Base-by-base conservation (phyloP, 108 stramenopile species). In the Aurantiochytrium sp. region DNA sequence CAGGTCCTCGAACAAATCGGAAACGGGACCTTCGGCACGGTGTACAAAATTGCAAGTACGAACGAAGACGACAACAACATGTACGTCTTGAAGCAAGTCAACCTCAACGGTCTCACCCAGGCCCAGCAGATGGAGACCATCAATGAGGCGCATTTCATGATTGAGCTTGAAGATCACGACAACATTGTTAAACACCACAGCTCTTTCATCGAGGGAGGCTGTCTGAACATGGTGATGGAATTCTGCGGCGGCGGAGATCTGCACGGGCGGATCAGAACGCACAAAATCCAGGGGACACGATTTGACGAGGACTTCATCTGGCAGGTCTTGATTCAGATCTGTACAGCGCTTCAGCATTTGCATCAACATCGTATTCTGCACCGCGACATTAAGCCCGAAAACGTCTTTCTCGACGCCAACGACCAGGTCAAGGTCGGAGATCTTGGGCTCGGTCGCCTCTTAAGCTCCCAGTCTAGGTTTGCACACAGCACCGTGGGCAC, bases 341-440 rank as follows among this genome's bases (percentile, higher is more conserved):
- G 76, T 49, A 19, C 23, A 51, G 76, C 76, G 21, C 76, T 83
- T 18, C 45, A 83, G 49, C 76, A 83, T 45, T 21, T 83, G 58
- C 76, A 88, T 28, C 18, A 47, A 12, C 88, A 72, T 29, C 58
- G 64, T 8, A 60, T 88, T 8, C 69, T 88, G 3, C 88, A 88
- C 69, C 60, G 88, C 19, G 88, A 88, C 69, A 60, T 88, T 16
- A 88, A 88, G 23, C 88, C 88, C n/a, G 88, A 60, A 71, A 88
- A 88, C 5, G 64, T 88, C 21, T 71, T 88, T 44, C 60, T 88
- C 10, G 88, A 88, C 25, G 44, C 42, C 21, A 18, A 88, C 44
- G 88, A 60, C 25, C 42, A 60, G 44, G 60, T 88, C 64, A 88
- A 88, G 60, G 69, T 88, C 19, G 88, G 88, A 1, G 88, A 88